These are phyloP conservation scores for Dactylellina haptotyla DNA, from an alignment of 2,329 filamentous ascomycete genomes.

Conservation along the genomic window DNA sequence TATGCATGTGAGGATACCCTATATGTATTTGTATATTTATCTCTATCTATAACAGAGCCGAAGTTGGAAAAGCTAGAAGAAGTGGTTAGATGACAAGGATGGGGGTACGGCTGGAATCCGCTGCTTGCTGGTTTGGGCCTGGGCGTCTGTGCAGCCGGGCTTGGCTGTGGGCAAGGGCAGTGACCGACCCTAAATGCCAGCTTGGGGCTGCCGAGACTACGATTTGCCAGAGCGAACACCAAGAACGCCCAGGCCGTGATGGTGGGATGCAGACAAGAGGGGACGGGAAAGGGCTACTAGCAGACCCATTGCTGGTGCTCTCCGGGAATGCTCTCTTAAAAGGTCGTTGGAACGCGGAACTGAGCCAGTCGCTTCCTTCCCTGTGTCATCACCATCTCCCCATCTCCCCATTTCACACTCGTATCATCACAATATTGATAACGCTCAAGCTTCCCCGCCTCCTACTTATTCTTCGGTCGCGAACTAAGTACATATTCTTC, in stretches of 20 bases:
- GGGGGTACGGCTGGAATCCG: too few species aligned
- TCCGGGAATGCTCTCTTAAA: constrained; percentile 20
- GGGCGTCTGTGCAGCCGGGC: constrained; percentile 20
- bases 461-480: too few species aligned
- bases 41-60: too few species aligned
- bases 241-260: constrained; percentile 53
- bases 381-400: neutral
- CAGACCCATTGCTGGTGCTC: neutral
- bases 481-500: too few species aligned
- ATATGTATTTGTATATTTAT: too few species aligned
- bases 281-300: neutral
- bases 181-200: neutral
- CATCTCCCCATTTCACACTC: neutral
- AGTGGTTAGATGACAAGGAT: too few species aligned
- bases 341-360: constrained; percentile 6
- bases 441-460: neutral
- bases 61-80: too few species aligned
- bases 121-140: neutral
- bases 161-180: constrained; percentile 31
- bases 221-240: constrained; percentile 41
- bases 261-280: constrained; percentile 30
- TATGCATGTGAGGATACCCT: too few species aligned
- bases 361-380: neutral
- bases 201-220: neutral
- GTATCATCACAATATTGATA: neutral